These are phyloP conservation scores for Penicillium crustosum DNA, from an alignment of 2,329 filamentous ascomycete species.

Conservation along the genomic window DNA sequence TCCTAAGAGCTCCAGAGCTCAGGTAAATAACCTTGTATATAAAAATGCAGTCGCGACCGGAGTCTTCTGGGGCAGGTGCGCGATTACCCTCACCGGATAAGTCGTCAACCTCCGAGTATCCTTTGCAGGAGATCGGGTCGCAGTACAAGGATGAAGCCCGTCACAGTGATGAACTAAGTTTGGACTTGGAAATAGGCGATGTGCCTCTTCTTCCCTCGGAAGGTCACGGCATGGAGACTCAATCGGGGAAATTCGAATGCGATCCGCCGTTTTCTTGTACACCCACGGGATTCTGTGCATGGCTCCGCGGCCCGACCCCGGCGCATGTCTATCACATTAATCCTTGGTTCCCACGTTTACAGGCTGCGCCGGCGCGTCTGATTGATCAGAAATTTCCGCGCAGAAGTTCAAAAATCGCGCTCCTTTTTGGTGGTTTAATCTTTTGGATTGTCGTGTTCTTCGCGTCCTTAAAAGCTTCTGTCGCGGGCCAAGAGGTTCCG, in stretches of 20 bases:
- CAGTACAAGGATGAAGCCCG: slow-evolving; percentile 11
- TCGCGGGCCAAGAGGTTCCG: slow-evolving; percentile 30
- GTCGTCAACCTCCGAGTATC: not conserved
- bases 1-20: not conserved
- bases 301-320: slow-evolving; percentile 34
- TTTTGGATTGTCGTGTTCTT: slow-evolving; percentile 39
- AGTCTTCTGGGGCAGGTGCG: not conserved
- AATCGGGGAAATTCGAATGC: not conserved
- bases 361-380: slow-evolving; percentile 35
- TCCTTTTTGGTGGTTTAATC: slow-evolving; percentile 29
- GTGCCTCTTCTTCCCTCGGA: slow-evolving; percentile 20
- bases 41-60: slow-evolving; percentile 13
- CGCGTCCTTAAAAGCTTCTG: slow-evolving; percentile 31
- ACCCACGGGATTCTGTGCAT: slow-evolving; percentile 24
- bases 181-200: slow-evolving; percentile 22
- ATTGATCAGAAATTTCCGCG: slow-evolving; percentile 32
- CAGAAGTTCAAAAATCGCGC: slow-evolving; percentile 23
- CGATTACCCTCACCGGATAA: not conserved
- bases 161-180: slow-evolving; percentile 13
- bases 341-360: slow-evolving; percentile 34
- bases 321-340: slow-evolving; percentile 37
- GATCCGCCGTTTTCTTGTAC: slow-evolving; percentile 27
- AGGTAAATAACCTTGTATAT: not conserved
- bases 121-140: slow-evolving; percentile 4
- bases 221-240: not conserved